These are phyloP conservation scores for Aquilaria malaccensis DNA, from an alignment of 345 rosid species.

Conservation along the genomic window DNA sequence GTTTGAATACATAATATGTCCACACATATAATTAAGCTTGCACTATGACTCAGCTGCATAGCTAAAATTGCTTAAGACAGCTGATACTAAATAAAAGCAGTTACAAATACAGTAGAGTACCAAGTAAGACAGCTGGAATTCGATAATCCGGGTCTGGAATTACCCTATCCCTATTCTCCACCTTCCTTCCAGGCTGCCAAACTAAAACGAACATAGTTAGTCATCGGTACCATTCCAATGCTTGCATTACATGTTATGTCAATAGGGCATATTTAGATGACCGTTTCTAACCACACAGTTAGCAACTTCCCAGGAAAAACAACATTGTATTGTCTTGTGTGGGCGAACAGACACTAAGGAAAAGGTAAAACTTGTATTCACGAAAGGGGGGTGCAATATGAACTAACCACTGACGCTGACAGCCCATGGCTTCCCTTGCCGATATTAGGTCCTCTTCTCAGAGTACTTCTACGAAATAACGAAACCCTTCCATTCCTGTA, in stretches of 20 bases:
- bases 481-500: slow-evolving; percentile 15
- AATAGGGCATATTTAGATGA: too few species aligned
- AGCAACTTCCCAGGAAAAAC: too few species aligned
- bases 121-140: slow-evolving; percentile 49
- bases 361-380: not conserved
- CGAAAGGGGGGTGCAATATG: not conserved
- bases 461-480: slow-evolving; percentile 6
- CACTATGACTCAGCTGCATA: not conserved
- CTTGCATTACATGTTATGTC: too few species aligned
- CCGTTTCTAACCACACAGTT: too few species aligned
- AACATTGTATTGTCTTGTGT: too few species aligned
- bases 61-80: not conserved
- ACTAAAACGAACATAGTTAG: not conserved
- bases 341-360: too few species aligned
- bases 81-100: not conserved
- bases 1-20: not conserved
- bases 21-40: not conserved
- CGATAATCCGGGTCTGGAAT: slow-evolving; percentile 64
- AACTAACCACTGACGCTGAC: slow-evolving; percentile 52
- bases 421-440: slow-evolving; percentile 13
- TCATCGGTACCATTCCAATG: too few species aligned
- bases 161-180: slow-evolving; percentile 41
- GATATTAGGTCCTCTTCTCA: slow-evolving; percentile 16
- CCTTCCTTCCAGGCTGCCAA: slow-evolving; percentile 46
- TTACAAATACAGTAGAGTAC: slow-evolving; percentile 18